Evolutionary conservation across 2,329 filamentous ascomycete genomes (phyloP).

Genomic region (Ophiostoma himal-ulmi): DNA sequence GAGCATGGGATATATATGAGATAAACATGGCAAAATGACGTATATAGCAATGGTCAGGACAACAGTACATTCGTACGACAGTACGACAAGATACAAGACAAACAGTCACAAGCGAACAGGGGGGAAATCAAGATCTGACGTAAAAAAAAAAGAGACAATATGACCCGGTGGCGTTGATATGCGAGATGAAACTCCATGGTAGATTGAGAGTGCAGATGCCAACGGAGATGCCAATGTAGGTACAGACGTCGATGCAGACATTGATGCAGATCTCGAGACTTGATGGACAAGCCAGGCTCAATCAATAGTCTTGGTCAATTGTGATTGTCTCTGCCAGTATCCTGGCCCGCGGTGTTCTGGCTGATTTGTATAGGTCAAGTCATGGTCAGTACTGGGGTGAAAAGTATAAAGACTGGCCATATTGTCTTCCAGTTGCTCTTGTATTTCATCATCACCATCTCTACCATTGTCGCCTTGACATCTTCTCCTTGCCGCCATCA

Average conservation of each 20-base stretch:
- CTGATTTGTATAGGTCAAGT: neutral
- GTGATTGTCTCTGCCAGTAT: neutral
- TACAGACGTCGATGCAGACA: neutral
- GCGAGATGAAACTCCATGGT: neutral
- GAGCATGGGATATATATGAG: neutral
- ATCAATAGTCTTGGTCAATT: neutral
- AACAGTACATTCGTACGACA: neutral
- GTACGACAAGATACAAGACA: neutral
- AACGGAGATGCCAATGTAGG: neutral
- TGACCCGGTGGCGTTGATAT: neutral
- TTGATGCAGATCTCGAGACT: neutral
- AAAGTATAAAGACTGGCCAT: neutral
- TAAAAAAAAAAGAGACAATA: neutral
- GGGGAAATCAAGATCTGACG: neutral
- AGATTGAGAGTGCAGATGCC: neutral
- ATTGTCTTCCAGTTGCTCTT: neutral
- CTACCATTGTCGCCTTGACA: neutral
- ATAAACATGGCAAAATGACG: neutral
- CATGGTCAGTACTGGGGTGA: neutral
- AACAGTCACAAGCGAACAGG: neutral
- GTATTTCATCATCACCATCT: too few species aligned
- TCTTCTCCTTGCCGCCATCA: neutral
- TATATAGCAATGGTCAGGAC: neutral
- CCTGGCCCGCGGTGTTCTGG: neutral
- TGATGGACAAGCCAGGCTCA: neutral